Evolutionary conservation across 768 basidiomycete genomes (phyloP).

Genomic region (Phylloporus sp.): DNA sequence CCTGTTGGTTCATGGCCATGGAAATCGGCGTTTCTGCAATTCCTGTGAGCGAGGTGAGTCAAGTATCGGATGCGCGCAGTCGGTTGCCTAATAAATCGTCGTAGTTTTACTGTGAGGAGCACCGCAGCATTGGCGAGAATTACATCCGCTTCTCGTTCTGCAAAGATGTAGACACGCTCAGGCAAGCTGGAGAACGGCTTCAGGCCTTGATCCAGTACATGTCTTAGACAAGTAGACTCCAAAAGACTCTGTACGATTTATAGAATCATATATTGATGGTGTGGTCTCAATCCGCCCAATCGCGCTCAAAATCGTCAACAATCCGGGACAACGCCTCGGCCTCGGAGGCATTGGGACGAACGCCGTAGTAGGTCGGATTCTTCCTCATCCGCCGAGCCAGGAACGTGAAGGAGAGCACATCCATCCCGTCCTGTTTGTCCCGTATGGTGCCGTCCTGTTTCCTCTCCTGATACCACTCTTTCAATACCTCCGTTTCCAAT

Average conservation of each 20-base stretch:
- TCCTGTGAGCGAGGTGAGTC: conserved; percentile 88
- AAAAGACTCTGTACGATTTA: no score
- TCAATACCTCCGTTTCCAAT: conserved; percentile 45
- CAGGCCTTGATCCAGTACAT: conserved; percentile 67
- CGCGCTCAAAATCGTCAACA: conserved; percentile 47
- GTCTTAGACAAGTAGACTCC: conserved; percentile 9
- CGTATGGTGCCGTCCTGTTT: conserved; percentile 36
- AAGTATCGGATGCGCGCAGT: not conserved
- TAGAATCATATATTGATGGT: no score
- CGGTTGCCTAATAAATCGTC: conserved; percentile 7
- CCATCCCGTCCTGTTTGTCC: conserved; percentile 64
- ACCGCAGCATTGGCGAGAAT: conserved; percentile 78
- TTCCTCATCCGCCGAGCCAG: conserved; percentile 61
- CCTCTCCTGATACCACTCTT: conserved; percentile 42
- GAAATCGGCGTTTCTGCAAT: conserved; percentile 90
- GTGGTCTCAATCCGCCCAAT: not conserved
- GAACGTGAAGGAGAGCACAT: conserved; percentile 78
- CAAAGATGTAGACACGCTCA: conserved; percentile 86
- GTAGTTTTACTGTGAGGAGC: conserved; percentile 90
- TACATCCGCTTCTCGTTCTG: conserved; percentile 92
- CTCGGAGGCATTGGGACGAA: conserved; percentile 34
- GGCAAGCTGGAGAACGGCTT: conserved; percentile 76
- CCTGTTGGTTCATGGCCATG: conserved; percentile 93
- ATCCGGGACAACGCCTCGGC: conserved; percentile 64
- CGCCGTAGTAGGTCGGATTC: conserved; percentile 86